A percentile compares a stretch with the other conserved stretches of the same genome.
Evolutionary conservation across 176 grass and related monocot genomes (phyloP).

Genomic region (Urochloa ruziziensis): DNA sequence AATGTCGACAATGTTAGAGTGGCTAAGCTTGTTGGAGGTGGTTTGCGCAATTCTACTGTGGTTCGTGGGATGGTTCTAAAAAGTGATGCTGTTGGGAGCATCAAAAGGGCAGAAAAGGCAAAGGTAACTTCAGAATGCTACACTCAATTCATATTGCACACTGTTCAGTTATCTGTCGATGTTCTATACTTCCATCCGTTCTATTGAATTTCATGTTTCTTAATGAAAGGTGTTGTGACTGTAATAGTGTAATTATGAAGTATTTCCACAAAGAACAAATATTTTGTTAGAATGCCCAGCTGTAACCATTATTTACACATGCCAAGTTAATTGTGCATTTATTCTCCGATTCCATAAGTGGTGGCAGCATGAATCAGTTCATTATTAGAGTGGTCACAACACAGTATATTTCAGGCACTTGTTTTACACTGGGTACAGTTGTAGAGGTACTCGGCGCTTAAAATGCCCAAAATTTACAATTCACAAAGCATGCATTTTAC

Average conservation of each 20-base stretch:
- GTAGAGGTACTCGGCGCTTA: background rate
- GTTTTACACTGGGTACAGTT: background rate
- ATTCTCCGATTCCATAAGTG: background rate
- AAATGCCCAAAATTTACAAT: background rate
- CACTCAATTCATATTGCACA: background rate
- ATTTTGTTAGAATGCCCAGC: background rate
- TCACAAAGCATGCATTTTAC: too few relatives aligned
- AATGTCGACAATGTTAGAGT: slow-evolving; percentile 98
- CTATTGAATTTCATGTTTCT: background rate
- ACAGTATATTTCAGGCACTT: background rate
- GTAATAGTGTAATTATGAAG: background rate
- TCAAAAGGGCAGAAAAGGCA: slow-evolving; percentile 74
- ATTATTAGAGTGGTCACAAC: background rate
- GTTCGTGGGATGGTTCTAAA: slow-evolving; percentile 90
- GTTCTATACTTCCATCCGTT: background rate
- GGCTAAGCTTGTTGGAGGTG: slow-evolving; percentile 82
- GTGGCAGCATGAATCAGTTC: background rate
- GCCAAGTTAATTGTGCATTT: background rate
- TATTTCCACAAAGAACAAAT: background rate
- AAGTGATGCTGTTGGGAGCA: slow-evolving; percentile 79
- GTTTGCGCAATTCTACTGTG: slow-evolving; percentile 84
- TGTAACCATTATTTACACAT: background rate
- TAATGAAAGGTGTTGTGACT: background rate
- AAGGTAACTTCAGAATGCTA: slow-evolving; percentile 49
- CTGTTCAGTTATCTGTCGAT: background rate